Base-by-base conservation (phyloP, 2,329 filamentous ascomycete species). In the Colletotrichum sublineola region DNA sequence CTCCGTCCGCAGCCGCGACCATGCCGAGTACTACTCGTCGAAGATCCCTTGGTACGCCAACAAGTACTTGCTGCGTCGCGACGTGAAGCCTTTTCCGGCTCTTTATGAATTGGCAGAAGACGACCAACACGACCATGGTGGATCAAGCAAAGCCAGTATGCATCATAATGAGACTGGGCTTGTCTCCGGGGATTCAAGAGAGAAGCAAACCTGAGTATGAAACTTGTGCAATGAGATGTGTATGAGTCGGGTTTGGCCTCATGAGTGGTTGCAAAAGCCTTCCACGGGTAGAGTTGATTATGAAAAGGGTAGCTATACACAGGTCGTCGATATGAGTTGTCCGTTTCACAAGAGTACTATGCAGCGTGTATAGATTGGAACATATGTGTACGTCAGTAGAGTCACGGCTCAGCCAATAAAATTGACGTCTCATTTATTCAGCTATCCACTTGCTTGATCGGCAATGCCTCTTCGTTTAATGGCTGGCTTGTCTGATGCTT, bases 31-130 rank as follows among this genome's bases (percentile, higher is more conserved):
- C 71, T 80, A 82, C 66, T 15, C 73, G 4, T 71, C 69, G 24
- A 81, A 81, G 75, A 62, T 81, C 3, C 79, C 79, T 0, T 81
- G 80, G 78, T 81, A 80, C 38, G 33, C 76, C 50, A 79, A 78
- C 48, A 81, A 80, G 74, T 76, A 79, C 6, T 8, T 79, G 1
- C 12, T 80, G 1, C 74, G 77, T 14, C 65, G 73, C 20, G 79
- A 81, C 58, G 79, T 81, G 1, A 63, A 76, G 0, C 77, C 78
- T 0, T 79, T 81, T 52, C 77, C 79, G 9, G 77, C 77, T 1
- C 74, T 82, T 2, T 82, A 82, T 48, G 75, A 77, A 20, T 78
- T 80, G 60, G 75, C 76, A 5, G 76, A 75, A 12, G 29, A 68
- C 14, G 33, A 56, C 12, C 46, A 18, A 18, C 4, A 40, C 29